Evolutionary conservation across 2,329 filamentous ascomycete species (phyloP), one percentile per base, ranked within the genome.

Genomic region (Chaetothyriales sp.): DNA sequence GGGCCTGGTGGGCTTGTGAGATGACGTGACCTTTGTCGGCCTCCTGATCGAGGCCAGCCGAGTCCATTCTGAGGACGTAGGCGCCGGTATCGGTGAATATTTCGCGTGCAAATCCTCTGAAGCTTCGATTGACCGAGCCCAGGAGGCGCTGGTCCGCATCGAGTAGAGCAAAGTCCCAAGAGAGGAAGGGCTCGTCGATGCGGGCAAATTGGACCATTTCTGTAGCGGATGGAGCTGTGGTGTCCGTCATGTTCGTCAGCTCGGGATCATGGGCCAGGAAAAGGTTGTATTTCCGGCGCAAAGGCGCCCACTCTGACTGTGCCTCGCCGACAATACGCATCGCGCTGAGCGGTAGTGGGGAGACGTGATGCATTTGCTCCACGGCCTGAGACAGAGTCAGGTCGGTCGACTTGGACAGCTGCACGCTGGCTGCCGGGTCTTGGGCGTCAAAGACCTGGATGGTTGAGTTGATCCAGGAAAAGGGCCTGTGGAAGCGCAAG

Each of bases 21-120:
- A 65, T 68, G n/a, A 62, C 55, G 50, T 73, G 65, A 13, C 60
- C 51, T 2, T 70, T 63, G 15, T 62, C 51, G 1, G 66, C 65
- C 53, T 72, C 68, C 20, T 63, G 60, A 15, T 66, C 64, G 9
- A 71, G 52, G 1, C 64, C 69, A 13, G 77, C 79, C 18, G 77
- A 74, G 60, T 83, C 80, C 79, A 83, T 82, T 10, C 80, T 70
- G 15, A 83, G 64, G 6, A 76, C 78, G 60, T 83, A 83, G 0
- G 81, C 76, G 44, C 80, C 80, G 0, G 78, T 82, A 56, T 83
- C 80, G 1, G 80, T 83, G 62, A 83, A 82, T 18, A 83, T 69
- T 57, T 83, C 80, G 10, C 80, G 70, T 1, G 76, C 79, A 61
- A 82, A 81, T 2, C 80, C 80, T 18, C 65, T 70, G 58, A 82